Evolutionary conservation across 106 monocot species (phyloP).

Genomic region (Narthecium ossifragum): DNA sequence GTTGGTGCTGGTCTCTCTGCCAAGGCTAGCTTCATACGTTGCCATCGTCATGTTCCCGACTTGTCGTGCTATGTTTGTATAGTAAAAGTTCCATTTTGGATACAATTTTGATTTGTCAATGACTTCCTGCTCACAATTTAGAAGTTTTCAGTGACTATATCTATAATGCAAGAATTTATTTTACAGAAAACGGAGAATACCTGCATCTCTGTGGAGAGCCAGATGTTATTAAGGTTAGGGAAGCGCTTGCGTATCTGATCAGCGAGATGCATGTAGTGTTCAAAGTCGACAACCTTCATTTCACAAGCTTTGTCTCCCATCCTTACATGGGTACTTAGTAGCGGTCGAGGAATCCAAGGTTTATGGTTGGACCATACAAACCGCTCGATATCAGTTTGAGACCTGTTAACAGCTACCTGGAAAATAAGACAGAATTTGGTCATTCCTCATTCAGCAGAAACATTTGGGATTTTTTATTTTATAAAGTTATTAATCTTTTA

Average conservation of each 20-base stretch:
- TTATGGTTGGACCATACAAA: constrained; percentile 70
- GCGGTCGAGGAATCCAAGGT: constrained; percentile 75
- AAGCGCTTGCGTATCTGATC: constrained; percentile 41
- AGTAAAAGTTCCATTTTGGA: constrained; percentile 68
- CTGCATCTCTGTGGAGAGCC: constrained; percentile 94
- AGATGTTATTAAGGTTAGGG: constrained; percentile 61
- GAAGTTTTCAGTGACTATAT: not conserved
- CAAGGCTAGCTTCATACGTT: constrained; percentile 63
- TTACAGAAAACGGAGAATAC: constrained; percentile 13
- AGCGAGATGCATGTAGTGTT: constrained; percentile 72
- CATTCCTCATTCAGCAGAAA: too few species aligned
- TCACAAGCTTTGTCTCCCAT: constrained; percentile 95
- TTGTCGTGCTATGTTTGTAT: constrained; percentile 61
- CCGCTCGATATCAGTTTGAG: constrained; percentile 42
- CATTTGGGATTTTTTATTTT: too few species aligned
- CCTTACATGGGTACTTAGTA: constrained; percentile 82
- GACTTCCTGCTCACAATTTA: constrained; percentile 32
- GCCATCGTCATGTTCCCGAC: constrained; percentile 67
- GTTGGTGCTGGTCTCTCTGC: constrained; percentile 75
- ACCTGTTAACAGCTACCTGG: constrained; percentile 32
- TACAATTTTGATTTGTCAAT: constrained; percentile 50
- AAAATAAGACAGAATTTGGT: constrained; percentile 2
- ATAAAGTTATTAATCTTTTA: too few species aligned
- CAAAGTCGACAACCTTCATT: constrained; percentile 76
- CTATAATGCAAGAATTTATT: too few species aligned